Conservation (phyloP, 768 basidiomycete genomes). For the Leccinum imitatum region DNA sequence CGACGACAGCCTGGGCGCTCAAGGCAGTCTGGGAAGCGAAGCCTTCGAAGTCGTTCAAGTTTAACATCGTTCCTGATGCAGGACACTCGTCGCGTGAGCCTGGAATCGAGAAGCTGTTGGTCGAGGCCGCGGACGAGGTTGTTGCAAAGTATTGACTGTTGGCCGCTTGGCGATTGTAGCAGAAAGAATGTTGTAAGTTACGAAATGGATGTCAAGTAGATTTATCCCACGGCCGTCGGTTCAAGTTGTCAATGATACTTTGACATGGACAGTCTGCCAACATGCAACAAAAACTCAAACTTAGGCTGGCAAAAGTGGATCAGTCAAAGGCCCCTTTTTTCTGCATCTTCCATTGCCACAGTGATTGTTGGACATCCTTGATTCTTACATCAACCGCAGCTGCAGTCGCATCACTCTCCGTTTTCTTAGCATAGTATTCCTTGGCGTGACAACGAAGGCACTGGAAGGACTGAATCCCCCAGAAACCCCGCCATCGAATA, state of each 20-base stretch:
- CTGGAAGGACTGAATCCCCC: neutral
- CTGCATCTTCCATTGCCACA: neutral
- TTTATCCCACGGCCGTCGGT: neutral
- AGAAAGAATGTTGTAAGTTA: neutral
- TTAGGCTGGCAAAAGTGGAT: neutral
- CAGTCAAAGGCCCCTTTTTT: neutral
- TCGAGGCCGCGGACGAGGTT: slow-evolving; percentile 50
- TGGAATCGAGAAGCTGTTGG: slow-evolving; percentile 65
- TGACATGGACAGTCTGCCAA: neutral
- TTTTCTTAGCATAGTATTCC: slow-evolving; percentile 6
- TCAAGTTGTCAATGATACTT: too few relatives aligned
- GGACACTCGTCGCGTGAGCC: slow-evolving; percentile 83
- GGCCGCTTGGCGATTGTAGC: neutral
- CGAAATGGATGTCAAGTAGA: neutral
- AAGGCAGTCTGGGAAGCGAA: slow-evolving; percentile 83
- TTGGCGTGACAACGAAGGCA: slow-evolving; percentile 1
- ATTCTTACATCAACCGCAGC: slow-evolving; percentile 5
- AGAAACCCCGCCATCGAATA: slow-evolving; percentile 47
- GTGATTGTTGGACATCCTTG: slow-evolving; percentile 2
- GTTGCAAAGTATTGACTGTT: slow-evolving; percentile 23
- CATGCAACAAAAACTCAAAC: neutral
- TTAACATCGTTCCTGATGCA: slow-evolving; percentile 80
- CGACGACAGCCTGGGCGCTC: slow-evolving; percentile 76
- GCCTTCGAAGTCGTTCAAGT: slow-evolving; percentile 33
- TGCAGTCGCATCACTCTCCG: neutral